These are phyloP conservation scores for Boletus eberwhitei DNA, from an alignment of 768 basidiomycete genomes.

Conservation along the genomic window DNA sequence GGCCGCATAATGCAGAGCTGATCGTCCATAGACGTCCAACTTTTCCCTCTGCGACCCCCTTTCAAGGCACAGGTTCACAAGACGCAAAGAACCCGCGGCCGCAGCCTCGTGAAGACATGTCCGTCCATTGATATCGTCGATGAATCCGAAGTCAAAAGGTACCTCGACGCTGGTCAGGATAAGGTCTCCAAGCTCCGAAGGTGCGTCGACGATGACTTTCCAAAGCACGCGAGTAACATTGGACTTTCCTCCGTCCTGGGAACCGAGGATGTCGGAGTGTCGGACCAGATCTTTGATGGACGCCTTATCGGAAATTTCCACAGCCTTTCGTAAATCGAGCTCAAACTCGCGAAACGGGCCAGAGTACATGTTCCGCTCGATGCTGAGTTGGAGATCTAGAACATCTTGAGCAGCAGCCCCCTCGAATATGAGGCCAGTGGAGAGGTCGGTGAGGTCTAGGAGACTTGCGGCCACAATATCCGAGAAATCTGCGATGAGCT, in stretches of 20 bases:
- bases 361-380: slow-evolving; percentile 56
- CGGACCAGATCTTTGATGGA: slow-evolving; percentile 68
- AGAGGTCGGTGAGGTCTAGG: slow-evolving; percentile 73
- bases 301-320: slow-evolving; percentile 55
- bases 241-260: slow-evolving; percentile 55
- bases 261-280: slow-evolving; percentile 63
- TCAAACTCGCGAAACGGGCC: slow-evolving; percentile 88
- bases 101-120: slow-evolving; percentile 93
- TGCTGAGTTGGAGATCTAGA: slow-evolving; percentile 65
- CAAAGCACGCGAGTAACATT: slow-evolving; percentile 92
- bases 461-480: slow-evolving; percentile 87
- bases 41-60: slow-evolving; percentile 68
- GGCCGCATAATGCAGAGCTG: slow-evolving; percentile 92
- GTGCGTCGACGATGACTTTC: slow-evolving; percentile 85
- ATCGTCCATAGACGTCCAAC: slow-evolving; percentile 87
- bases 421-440: slow-evolving; percentile 74
- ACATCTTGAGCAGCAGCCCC: slow-evolving; percentile 74
- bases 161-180: slow-evolving; percentile 62
- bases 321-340: slow-evolving; percentile 76
- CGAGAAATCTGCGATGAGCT: slow-evolving; percentile 94
- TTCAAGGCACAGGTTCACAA: slow-evolving; percentile 78
- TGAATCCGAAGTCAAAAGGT: slow-evolving; percentile 85
- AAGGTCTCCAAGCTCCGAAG: slow-evolving; percentile 65
- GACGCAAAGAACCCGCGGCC: slow-evolving; percentile 72
- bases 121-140: slow-evolving; percentile 96